Evolutionary conservation across 495 filamentous ascomycete genomes (phyloP).

Genomic region (Aspergillus steynii): DNA sequence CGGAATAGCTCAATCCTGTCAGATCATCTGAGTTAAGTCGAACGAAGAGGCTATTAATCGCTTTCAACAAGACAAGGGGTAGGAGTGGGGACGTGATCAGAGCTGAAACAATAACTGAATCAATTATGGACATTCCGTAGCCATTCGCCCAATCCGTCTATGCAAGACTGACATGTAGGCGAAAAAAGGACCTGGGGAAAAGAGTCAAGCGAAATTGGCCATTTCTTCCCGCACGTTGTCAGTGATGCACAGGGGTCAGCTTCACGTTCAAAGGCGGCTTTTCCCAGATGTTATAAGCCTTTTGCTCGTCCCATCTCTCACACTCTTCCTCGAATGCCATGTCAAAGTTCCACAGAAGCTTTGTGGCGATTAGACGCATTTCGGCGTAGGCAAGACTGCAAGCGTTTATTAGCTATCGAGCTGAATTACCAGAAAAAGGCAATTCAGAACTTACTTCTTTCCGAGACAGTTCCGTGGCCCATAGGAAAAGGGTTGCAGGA

Average conservation of each 20-base stretch:
- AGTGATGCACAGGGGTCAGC: conserved; percentile 17
- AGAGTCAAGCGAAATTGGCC: too few relatives aligned
- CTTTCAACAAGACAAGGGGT: too few relatives aligned
- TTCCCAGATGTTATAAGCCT: conserved; percentile 38
- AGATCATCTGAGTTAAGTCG: neutral
- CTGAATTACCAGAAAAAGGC: neutral
- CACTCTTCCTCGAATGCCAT: conserved; percentile 23
- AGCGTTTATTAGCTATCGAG: neutral
- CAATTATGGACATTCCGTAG: too few relatives aligned
- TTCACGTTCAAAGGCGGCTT: conserved; percentile 39
- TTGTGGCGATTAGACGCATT: conserved; percentile 41
- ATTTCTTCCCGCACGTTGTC: neutral
- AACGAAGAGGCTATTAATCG: neutral
- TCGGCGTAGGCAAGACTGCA: conserved; percentile 45
- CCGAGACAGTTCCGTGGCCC: conserved; percentile 53
- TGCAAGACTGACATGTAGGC: too few relatives aligned
- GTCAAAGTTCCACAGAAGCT: conserved; percentile 49
- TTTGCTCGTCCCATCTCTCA: conserved; percentile 38
- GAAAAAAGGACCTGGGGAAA: too few relatives aligned
- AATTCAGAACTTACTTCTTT: conserved; percentile 33
- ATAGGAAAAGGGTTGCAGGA: conserved; percentile 46
- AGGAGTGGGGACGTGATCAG: neutral
- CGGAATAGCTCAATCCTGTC: neutral
- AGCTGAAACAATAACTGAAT: neutral
- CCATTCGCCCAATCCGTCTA: too few relatives aligned